Percentiles rank a stretch among this genome's conserved stretches.
phyloP scores from a whole-genome alignment of 2,329 filamentous ascomycete species.

The Phaeosphaeriaceae sp. region DNA sequence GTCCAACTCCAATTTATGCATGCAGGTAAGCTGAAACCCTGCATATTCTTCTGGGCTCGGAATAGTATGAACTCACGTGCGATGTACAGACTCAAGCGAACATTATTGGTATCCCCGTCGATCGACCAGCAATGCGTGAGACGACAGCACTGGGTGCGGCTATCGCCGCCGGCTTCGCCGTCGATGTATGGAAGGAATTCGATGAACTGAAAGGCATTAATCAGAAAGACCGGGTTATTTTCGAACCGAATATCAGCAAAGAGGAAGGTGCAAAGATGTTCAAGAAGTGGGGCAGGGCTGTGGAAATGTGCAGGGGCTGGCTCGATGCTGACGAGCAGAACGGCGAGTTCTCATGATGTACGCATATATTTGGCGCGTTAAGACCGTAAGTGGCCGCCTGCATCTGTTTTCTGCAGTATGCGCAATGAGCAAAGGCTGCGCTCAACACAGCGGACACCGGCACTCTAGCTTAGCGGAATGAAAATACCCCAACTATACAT shows the following conservation, averaged over 20 bases:
- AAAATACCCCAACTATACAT: slow-evolving; percentile 2
- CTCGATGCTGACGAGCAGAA: slow-evolving; percentile 54
- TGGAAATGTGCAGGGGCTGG: slow-evolving; percentile 82
- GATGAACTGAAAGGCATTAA: slow-evolving; percentile 78
- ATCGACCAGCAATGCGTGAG: slow-evolving; percentile 87
- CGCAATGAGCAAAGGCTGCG: neutral
- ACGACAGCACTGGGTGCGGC: slow-evolving; percentile 89
- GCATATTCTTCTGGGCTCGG: neutral
- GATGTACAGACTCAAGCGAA: slow-evolving; percentile 76
- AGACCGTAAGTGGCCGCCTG: slow-evolving; percentile 30
- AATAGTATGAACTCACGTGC: slow-evolving; percentile 19
- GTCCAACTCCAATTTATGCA: slow-evolving; percentile 86
- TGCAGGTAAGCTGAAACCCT: slow-evolving; percentile 64
- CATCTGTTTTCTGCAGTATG: slow-evolving; percentile 10
- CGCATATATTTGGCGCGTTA: slow-evolving; percentile 32
- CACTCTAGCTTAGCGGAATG: slow-evolving; percentile 2
- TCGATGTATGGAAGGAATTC: slow-evolving; percentile 78
- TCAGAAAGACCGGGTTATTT: slow-evolving; percentile 72
- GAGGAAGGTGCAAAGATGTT: slow-evolving; percentile 70
- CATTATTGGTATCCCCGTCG: slow-evolving; percentile 82
- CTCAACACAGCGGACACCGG: neutral
- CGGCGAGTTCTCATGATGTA: slow-evolving; percentile 38
- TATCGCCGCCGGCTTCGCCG: slow-evolving; percentile 86
- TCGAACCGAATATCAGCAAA: slow-evolving; percentile 70
- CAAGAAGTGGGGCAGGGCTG: slow-evolving; percentile 76